Evolutionary conservation across 2,329 filamentous ascomycete species (phyloP).

Genomic region (Fusarium piperis): DNA sequence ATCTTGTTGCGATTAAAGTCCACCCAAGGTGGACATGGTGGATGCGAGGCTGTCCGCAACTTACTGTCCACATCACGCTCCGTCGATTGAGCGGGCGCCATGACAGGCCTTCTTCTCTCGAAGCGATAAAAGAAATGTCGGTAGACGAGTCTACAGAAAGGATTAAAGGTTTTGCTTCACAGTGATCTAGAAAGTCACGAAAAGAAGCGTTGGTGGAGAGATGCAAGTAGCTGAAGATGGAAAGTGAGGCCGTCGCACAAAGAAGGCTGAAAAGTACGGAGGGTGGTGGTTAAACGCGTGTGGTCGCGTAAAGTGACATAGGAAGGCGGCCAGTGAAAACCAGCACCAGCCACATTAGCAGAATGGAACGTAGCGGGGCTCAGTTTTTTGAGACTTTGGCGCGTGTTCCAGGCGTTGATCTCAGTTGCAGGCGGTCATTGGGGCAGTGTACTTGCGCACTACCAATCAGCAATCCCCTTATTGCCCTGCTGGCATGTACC

Average conservation of each 20-base stretch:
- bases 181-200: neutral
- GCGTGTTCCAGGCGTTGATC: neutral
- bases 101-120: slow-evolving; percentile 21
- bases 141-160: neutral
- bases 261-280: slow-evolving; percentile 44
- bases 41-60: slow-evolving; percentile 26
- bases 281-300: slow-evolving; percentile 44
- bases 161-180: neutral
- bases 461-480: neutral
- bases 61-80: slow-evolving; percentile 52
- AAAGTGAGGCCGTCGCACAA: slow-evolving; percentile 24
- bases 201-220: slow-evolving; percentile 17
- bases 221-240: slow-evolving; percentile 28
- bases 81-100: slow-evolving; percentile 49
- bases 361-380: slow-evolving; percentile 29
- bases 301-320: slow-evolving; percentile 49
- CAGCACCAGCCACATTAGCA: slow-evolving; percentile 25
- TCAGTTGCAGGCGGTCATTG: neutral
- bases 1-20: neutral
- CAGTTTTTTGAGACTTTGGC: neutral
- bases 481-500: neutral
- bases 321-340: neutral
- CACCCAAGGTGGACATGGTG: neutral
- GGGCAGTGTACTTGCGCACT: neutral
- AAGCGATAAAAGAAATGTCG: neutral